Evolutionary conservation across 176 grass and related monocot species (phyloP), one percentile per base, ranked within the genome.

Genomic region (Pontederia paniculata): DNA sequence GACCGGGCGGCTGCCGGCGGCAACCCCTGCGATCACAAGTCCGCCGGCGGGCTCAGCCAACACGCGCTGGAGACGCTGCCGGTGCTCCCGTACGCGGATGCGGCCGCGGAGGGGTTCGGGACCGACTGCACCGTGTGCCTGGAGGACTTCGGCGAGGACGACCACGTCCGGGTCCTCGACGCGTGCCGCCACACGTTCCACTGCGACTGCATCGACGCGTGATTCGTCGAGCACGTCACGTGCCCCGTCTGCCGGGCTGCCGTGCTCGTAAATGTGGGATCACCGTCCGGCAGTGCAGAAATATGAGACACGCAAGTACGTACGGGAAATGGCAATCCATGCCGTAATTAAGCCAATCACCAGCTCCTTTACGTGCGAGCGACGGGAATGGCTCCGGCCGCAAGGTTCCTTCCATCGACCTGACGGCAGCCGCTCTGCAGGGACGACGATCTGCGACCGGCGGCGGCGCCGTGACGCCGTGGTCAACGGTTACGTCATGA

Each of bases 61-160:
- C 20, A 18, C 2, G 12, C 9, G 17, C 10, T 52, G 50, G 18
- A 9, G 8, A 17, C 50, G 15, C 16, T n/a, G 8, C 50, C 18
- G 50, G n/a, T 56, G 20, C 20, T 22, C 12, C 19, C 20, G 17
- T 56, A 23, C 20, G 9, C 10, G 12, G 54, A 3, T 8, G 54
- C 23, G 9, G 17, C 20, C 8, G 20, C 9, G 4, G 20, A 22
- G 54, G 5, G 54, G 17, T 13, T 12, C 10, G 9, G 54, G 54
- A 12, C 14, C 14, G 48, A 56, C 12, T 56, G 54, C 54, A 17
- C 20, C 54, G 54, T 56, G 54, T 56, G 54, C 54, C 19, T 56
- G 17, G 54, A 12, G 17, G 54, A 56, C 1, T 56, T 56, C 54
- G 12, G 54, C 17, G 8, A 22, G 20, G 54, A 12, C 7, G 54